Conservation (phyloP, 441 rosid genomes). For the Erodium moschatum region DNA sequence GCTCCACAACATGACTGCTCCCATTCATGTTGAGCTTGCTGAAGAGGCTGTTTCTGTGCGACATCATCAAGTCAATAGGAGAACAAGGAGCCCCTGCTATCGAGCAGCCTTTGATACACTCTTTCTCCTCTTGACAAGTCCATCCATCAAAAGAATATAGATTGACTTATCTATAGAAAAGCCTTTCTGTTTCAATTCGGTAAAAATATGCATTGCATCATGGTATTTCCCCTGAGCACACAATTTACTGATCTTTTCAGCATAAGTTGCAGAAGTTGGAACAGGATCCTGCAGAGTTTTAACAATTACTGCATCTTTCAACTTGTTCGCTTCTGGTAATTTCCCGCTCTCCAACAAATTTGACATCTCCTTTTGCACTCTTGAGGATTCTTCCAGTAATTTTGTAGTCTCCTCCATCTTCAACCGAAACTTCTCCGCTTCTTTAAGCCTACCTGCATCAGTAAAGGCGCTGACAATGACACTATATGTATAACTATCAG, state of each 20-base stretch:
- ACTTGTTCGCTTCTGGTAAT: slow-evolving; percentile 21
- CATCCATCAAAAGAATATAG: slow-evolving; percentile 41
- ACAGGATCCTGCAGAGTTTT: slow-evolving; percentile 32
- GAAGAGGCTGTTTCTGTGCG: slow-evolving; percentile 2
- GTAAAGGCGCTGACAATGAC: slow-evolving; percentile 43
- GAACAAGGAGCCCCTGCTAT: slow-evolving; percentile 13
- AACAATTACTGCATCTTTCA: slow-evolving; percentile 13
- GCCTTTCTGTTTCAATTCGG: slow-evolving; percentile 36
- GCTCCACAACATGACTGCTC: background rate
- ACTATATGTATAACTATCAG: slow-evolving; percentile 58
- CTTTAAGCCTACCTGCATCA: slow-evolving; percentile 44
- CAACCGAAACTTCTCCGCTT: slow-evolving; percentile 51
- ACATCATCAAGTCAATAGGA: background rate
- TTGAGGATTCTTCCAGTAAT: background rate
- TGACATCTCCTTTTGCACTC: background rate
- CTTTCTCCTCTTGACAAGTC: slow-evolving; percentile 48
- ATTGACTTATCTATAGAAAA: slow-evolving; percentile 31
- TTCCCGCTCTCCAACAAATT: background rate
- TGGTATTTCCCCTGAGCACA: slow-evolving; percentile 53
- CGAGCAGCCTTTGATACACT: slow-evolving; percentile 31
- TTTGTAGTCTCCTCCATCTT: slow-evolving; percentile 40
- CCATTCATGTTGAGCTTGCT: background rate
- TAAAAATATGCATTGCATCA: slow-evolving; percentile 40
- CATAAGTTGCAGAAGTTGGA: slow-evolving; percentile 32
- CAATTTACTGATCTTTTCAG: slow-evolving; percentile 56